Percentiles rank a stretch among this genome's conserved stretches.
These are phyloP conservation scores for Saturnispora halmiae DNA, from an alignment of 805 yeast species.

Conservation along the genomic window DNA sequence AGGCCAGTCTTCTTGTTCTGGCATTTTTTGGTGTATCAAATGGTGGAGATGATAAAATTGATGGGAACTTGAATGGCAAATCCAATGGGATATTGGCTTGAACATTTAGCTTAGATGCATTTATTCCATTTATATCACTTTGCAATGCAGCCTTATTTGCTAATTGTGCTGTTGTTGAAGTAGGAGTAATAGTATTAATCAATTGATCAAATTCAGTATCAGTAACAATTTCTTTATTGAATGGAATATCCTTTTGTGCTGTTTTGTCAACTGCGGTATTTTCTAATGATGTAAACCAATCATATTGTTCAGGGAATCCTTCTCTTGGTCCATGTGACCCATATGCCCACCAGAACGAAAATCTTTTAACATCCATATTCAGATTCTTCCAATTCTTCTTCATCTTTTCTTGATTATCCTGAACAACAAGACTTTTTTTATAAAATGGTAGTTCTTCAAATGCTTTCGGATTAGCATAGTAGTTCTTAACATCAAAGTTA, in stretches of 20 bases:
- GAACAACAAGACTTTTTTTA: constrained; percentile 49
- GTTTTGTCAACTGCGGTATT: neutral
- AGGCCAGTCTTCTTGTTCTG: constrained; percentile 28
- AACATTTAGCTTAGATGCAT: constrained; percentile 11
- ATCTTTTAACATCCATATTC: constrained; percentile 40
- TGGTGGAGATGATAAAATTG: constrained; percentile 20
- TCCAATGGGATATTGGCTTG: constrained; percentile 40
- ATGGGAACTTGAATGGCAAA: constrained; percentile 45
- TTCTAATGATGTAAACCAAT: constrained; percentile 20
- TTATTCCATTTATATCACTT: constrained; percentile 8
- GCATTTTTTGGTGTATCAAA: constrained; percentile 25
- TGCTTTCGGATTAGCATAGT: constrained; percentile 25
- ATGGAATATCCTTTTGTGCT: neutral
- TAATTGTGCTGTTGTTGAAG: constrained; percentile 6
- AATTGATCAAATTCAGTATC: constrained; percentile 11
- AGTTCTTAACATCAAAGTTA: constrained; percentile 28
- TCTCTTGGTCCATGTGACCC: constrained; percentile 68
- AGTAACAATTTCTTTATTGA: neutral
- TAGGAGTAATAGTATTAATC: constrained; percentile 10
- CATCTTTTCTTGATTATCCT: constrained; percentile 35
- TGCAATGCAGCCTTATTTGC: constrained; percentile 13
- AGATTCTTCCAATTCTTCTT: constrained; percentile 50
- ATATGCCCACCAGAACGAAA: constrained; percentile 54
- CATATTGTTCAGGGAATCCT: constrained; percentile 39
- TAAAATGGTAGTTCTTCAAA: constrained; percentile 33